Evolutionary conservation across 2,329 filamentous ascomycete genomes (phyloP), one percentile per base, ranked within the genome.

Genomic region (Cladosporium phlei): DNA sequence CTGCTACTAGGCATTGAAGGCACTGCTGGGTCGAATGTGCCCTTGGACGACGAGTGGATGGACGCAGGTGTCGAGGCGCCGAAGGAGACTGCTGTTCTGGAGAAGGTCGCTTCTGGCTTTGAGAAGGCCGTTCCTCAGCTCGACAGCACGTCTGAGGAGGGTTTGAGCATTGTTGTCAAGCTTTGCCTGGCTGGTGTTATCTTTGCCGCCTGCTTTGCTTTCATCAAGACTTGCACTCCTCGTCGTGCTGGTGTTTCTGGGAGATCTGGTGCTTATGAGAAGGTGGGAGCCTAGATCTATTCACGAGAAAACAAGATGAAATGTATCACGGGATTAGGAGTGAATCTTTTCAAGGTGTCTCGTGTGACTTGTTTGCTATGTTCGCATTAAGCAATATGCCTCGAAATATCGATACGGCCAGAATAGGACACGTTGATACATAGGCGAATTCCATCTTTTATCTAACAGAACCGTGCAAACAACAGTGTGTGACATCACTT

Each of bases 161-260:
- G 70, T 24, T 58, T 75, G 44, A 70, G 68, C 44, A 52, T 66
- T 49, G 55, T 62, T 27, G 64, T 68, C 52, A 76, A 76, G 65
- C 46, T 74, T 27, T 66, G 71, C 50, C 61, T 73, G 50, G 51
- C 72, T 38, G 68, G 61, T 21, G 62, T 67, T 34, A 66, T 76
- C 47, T 58, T 74, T 47, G 65, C 61, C 28, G 59, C 67, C 37
- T 72, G 70, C 46, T 59, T 52, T 45, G 51, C 44, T 25, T 64
- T 54, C 20, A 49, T 63, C 9, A 51, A 53, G 30, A 52, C 53
- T 16, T 50, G 54, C 17, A 50, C 45, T 19, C 33, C 57, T 34
- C 44, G 51, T 25, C 37, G 56, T 12, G 16, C 47, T 25, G 46
- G 42, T 16, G 21, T 47, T 5, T 51, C 57, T 38, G 58, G 56